phyloP scores from a whole-genome alignment of 257 asterid species.

The Coffea canephora region DNA sequence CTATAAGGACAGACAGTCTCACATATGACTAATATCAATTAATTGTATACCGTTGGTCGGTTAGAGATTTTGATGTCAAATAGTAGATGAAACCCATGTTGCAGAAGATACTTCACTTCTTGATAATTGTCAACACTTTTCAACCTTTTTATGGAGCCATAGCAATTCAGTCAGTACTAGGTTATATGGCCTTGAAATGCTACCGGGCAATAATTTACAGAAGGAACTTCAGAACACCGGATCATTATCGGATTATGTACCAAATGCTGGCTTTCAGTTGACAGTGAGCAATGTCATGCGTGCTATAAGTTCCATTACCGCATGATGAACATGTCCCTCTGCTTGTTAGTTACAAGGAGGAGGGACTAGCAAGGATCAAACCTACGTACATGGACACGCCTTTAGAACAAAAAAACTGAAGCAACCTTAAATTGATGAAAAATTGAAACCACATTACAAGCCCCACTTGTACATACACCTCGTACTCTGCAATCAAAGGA shows the following conservation, averaged over 20 bases:
- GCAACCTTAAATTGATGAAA: neutral
- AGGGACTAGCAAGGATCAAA: neutral
- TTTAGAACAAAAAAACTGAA: neutral
- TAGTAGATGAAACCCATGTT: constrained; percentile 17
- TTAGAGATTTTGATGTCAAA: constrained; percentile 16
- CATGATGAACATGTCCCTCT: neutral
- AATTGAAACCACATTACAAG: neutral
- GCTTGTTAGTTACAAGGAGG: neutral
- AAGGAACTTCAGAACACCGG: no score
- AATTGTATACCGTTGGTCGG: constrained; percentile 30
- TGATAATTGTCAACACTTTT: no score
- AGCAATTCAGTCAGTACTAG: neutral
- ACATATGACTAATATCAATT: constrained; percentile 26
- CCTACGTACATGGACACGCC: neutral
- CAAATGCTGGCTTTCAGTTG: no score
- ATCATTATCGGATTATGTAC: neutral
- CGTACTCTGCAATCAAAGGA: neutral
- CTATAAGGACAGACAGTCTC: constrained; percentile 22
- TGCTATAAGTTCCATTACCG: neutral
- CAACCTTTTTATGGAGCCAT: neutral
- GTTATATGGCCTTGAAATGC: no score
- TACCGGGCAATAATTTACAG: no score
- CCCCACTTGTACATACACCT: neutral
- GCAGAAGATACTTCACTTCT: neutral
- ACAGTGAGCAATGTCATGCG: neutral